These are phyloP conservation scores for Arctium lappa DNA, from an alignment of 129 eudicot species.

Conservation along the genomic window DNA sequence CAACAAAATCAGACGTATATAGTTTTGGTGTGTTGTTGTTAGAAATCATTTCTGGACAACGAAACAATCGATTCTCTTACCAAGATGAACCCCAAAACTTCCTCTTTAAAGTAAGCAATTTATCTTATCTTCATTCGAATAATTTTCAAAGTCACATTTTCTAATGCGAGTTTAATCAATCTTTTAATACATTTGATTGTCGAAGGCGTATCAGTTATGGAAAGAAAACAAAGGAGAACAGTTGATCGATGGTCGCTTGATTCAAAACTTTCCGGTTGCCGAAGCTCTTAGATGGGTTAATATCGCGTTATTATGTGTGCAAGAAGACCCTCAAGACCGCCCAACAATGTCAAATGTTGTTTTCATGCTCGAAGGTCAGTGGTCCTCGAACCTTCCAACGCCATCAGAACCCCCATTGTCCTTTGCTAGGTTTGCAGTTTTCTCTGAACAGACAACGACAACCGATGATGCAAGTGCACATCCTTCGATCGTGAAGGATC, in stretches of 20 bases:
- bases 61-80: background rate
- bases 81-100: background rate
- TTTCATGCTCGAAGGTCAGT: slow-evolving; percentile 33
- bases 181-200: background rate
- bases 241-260: slow-evolving; percentile 2
- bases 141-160: background rate
- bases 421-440: background rate
- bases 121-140: background rate
- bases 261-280: background rate
- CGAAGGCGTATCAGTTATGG: slow-evolving; percentile 28
- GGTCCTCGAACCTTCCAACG: slow-evolving; percentile 15
- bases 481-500: background rate
- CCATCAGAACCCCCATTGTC: slow-evolving; percentile 33
- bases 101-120: background rate
- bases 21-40: slow-evolving; percentile 24
- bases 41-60: slow-evolving; percentile 9
- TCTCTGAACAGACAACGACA: slow-evolving; percentile 1
- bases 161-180: background rate
- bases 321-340: slow-evolving; percentile 9
- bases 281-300: slow-evolving; percentile 7
- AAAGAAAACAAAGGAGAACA: background rate
- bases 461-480: background rate
- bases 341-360: slow-evolving; percentile 29
- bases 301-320: slow-evolving; percentile 11
- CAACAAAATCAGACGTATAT: slow-evolving; percentile 20